A percentile compares a stretch with the other conserved stretches of the same genome.
Evolutionary conservation across 2,329 filamentous ascomycete genomes (phyloP).

Genomic region (Alternaria conjuncta): DNA sequence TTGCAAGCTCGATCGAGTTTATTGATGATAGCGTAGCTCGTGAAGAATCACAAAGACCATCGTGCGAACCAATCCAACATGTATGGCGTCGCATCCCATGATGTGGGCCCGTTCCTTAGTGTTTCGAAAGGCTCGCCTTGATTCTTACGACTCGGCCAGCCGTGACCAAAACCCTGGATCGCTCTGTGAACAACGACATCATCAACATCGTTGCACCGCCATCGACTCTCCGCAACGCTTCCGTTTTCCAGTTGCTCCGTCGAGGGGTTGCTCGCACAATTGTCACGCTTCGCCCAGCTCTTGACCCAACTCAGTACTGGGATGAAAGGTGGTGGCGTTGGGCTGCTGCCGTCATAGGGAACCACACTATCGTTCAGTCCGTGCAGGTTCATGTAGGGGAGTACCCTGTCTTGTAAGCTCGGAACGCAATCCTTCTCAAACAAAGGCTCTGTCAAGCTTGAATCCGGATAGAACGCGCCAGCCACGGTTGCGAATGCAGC

Average conservation of each 20-base stretch:
- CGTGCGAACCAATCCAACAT: constrained; percentile 28
- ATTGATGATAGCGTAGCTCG: background rate
- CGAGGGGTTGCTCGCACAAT: constrained; percentile 3
- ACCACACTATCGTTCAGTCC: constrained; percentile 29
- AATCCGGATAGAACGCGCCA: constrained; percentile 52
- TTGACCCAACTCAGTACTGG: constrained; percentile 21
- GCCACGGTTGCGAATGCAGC: constrained; percentile 57
- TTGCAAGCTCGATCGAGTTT: background rate
- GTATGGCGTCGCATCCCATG: constrained; percentile 29
- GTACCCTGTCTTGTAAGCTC: background rate
- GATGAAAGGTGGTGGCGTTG: constrained; percentile 20
- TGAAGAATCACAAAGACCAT: constrained; percentile 16
- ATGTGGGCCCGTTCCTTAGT: constrained; percentile 23
- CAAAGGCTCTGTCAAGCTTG: constrained; percentile 20
- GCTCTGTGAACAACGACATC: constrained; percentile 22
- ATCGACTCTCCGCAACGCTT: constrained; percentile 16
- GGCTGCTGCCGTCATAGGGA: constrained; percentile 30
- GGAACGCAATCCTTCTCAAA: constrained; percentile 23
- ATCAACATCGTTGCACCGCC: constrained; percentile 21
- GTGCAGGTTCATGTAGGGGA: constrained; percentile 30
- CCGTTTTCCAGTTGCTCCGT: constrained; percentile 12
- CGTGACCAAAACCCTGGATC: constrained; percentile 31
- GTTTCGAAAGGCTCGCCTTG: constrained; percentile 29
- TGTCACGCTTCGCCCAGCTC: constrained; percentile 15
- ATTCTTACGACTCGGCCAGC: constrained; percentile 25